phyloP scores from a whole-genome alignment of 176 grass and related monocot genomes.

The Eragrostis nindensis region DNA sequence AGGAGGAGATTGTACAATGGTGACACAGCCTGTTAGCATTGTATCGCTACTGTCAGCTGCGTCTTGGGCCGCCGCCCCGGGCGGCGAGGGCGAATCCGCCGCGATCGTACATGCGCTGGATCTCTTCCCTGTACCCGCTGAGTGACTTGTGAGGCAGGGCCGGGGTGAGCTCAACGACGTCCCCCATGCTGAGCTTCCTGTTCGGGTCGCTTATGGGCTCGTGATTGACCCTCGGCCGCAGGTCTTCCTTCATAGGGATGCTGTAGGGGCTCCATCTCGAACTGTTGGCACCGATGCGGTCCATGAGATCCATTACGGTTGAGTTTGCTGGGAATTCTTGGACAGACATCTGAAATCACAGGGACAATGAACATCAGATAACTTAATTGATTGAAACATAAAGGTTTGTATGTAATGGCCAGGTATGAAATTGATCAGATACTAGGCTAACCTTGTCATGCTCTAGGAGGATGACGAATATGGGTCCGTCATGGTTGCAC shows the following conservation, averaged over 20 bases:
- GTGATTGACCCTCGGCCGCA: constrained; percentile 69
- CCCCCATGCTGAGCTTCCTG: constrained; percentile 80
- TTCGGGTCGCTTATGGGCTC: constrained; percentile 51
- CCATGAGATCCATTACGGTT: constrained; percentile 69
- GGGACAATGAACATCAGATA: background rate
- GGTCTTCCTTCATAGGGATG: constrained; percentile 70
- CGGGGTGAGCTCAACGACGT: constrained; percentile 73
- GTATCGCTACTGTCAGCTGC: constrained; percentile 20
- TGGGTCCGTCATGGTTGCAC: constrained; percentile 59
- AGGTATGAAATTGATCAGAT: background rate
- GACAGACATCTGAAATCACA: constrained; percentile 73
- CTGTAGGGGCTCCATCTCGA: constrained; percentile 59
- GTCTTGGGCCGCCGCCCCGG: constrained; percentile 38
- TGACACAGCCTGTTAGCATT: constrained; percentile 13
- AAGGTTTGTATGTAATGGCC: background rate
- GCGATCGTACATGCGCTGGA: constrained; percentile 83
- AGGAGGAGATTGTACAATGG: constrained; percentile 21
- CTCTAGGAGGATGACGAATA: constrained; percentile 73
- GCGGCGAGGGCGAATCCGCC: constrained; percentile 47
- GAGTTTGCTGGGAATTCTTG: constrained; percentile 72
- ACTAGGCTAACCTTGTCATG: constrained; percentile 66
- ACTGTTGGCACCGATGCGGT: constrained; percentile 50
- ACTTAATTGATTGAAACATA: background rate
- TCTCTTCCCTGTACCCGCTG: constrained; percentile 66
- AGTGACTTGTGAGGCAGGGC: constrained; percentile 63